These are phyloP conservation scores for Pleurotus salmoneostramineus DNA, from an alignment of 768 basidiomycete genomes.

Conservation along the genomic window DNA sequence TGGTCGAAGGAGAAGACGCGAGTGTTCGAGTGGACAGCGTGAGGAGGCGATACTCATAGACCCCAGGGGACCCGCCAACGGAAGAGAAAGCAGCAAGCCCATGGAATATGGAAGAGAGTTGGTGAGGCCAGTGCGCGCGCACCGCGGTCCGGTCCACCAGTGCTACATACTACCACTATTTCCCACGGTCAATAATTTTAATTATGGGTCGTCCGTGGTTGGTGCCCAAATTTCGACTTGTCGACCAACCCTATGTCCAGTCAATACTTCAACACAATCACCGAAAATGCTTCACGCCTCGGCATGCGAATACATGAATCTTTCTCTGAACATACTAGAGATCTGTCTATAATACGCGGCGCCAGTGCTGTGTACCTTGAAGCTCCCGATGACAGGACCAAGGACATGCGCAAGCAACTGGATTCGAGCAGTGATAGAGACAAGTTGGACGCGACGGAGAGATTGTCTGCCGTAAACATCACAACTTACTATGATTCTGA, in stretches of 20 bases:
- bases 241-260: too few relatives aligned
- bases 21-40: too few relatives aligned
- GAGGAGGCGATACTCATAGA: conserved; percentile 81
- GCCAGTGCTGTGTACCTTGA: conserved; percentile 61
- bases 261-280: conserved; percentile 49
- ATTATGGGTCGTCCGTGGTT: too few relatives aligned
- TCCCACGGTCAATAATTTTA: too few relatives aligned
- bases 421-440: conserved; percentile 88
- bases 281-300: conserved; percentile 81
- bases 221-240: too few relatives aligned
- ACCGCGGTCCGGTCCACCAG: too few relatives aligned
- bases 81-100: conserved; percentile 74
- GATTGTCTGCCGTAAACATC: conserved; percentile 78
- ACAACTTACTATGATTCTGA: too few relatives aligned
- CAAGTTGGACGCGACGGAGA: conserved; percentile 92
- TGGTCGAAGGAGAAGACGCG: too few relatives aligned
- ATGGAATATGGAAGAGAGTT: conserved; percentile 29
- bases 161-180: too few relatives aligned
- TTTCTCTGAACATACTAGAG: conserved; percentile 76
- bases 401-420: conserved; percentile 81
- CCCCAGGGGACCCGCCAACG: conserved; percentile 62
- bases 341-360: conserved; percentile 54
- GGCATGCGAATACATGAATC: conserved; percentile 83
- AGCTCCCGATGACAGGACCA: conserved; percentile 73
- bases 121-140: too few relatives aligned